Percentiles rank a stretch among this genome's conserved stretches.
phyloP scores from a whole-genome alignment of 495 filamentous ascomycete genomes.

The Neurospora tetrasperma region DNA sequence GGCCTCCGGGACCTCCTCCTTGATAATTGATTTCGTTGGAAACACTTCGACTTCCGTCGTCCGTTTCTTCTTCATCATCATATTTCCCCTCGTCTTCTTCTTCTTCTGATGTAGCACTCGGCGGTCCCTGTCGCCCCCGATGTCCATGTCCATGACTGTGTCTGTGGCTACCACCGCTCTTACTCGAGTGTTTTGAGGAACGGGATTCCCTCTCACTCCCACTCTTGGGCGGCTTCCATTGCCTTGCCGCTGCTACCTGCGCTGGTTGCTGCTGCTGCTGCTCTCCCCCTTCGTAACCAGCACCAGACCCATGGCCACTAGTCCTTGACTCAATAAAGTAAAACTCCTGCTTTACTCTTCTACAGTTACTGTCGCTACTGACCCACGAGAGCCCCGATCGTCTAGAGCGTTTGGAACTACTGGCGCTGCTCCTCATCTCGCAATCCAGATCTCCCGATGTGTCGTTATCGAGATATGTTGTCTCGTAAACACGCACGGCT shows the following conservation, averaged over 20 bases:
- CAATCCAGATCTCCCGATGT: background rate
- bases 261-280: background rate
- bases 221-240: background rate
- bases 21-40: background rate
- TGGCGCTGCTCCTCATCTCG: slow-evolving; percentile 11
- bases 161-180: background rate
- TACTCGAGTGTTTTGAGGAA: background rate
- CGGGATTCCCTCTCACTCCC: slow-evolving; percentile 4
- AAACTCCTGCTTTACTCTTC: slow-evolving; percentile 4
- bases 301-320: slow-evolving; percentile 2
- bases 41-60: background rate
- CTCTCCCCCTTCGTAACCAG: slow-evolving; percentile 2
- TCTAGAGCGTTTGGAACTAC: background rate
- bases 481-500: slow-evolving; percentile 15
- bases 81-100: slow-evolving; percentile 9
- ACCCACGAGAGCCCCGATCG: slow-evolving; percentile 4
- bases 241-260: background rate
- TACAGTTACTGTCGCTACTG: background rate
- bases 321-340: slow-evolving; percentile 9
- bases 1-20: background rate
- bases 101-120: background rate
- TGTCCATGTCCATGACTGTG: background rate
- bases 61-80: slow-evolving; percentile 7
- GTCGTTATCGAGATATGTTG: slow-evolving; percentile 6
- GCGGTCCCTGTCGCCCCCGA: background rate